phyloP scores from a whole-genome alignment of 2,329 filamentous ascomycete species.

The Dactylonectria estremocensis region DNA sequence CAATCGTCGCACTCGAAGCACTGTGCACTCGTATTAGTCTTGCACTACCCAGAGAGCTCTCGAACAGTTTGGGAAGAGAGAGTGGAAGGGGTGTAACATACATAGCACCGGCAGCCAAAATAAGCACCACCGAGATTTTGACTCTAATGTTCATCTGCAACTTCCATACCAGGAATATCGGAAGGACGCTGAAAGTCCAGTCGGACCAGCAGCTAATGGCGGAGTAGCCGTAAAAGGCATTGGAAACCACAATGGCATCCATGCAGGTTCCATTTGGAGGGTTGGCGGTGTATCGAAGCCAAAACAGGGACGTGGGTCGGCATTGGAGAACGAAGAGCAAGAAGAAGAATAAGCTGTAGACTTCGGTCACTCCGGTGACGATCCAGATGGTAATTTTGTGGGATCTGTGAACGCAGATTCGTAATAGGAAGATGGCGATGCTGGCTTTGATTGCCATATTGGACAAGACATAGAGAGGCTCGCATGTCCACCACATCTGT shows the following conservation, averaged over 20 bases:
- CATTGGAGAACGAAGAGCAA: constrained; percentile 59
- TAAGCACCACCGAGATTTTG: constrained; percentile 54
- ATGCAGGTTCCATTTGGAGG: constrained; percentile 53
- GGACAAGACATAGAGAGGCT: constrained; percentile 57
- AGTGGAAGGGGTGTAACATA: constrained; percentile 42
- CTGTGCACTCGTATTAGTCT: constrained; percentile 33
- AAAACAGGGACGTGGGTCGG: constrained; percentile 56
- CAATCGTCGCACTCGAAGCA: constrained; percentile 60
- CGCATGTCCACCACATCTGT: constrained; percentile 59
- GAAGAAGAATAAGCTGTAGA: constrained; percentile 56
- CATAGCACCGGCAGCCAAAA: constrained; percentile 55
- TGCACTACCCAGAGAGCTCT: too few relatives aligned
- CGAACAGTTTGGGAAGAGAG: too few relatives aligned
- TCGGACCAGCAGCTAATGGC: constrained; percentile 57
- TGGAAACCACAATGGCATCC: constrained; percentile 44
- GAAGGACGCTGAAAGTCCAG: constrained; percentile 58
- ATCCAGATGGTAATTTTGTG: constrained; percentile 53
- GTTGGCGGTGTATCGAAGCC: constrained; percentile 48
- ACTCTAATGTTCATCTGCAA: constrained; percentile 57
- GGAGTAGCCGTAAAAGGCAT: constrained; percentile 56
- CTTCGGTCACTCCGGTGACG: constrained; percentile 48
- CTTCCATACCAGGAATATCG: constrained; percentile 59
- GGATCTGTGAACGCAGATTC: constrained; percentile 49
- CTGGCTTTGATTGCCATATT: constrained; percentile 56
- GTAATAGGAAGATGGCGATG: constrained; percentile 57